phyloP scores from a whole-genome alignment of 768 basidiomycete species.

The Macrolepiota dolichaula region DNA sequence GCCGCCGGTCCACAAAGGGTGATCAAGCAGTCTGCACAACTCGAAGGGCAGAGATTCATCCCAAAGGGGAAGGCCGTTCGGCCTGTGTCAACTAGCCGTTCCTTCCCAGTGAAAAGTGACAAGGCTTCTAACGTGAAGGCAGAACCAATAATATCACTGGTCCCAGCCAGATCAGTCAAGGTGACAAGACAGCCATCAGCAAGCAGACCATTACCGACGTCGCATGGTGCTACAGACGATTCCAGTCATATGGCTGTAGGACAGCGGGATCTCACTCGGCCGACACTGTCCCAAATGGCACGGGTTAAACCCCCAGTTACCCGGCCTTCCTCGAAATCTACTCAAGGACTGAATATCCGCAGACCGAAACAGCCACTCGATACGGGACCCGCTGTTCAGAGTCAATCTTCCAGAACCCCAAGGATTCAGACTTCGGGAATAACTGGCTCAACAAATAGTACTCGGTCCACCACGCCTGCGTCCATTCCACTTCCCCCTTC shows the following conservation, averaged over 20 bases:
- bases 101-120: neutral
- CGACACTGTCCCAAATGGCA: slow-evolving; percentile 26
- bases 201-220: neutral
- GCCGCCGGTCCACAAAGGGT: slow-evolving; percentile 7
- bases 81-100: too few species aligned
- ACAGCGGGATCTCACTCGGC: slow-evolving; percentile 18
- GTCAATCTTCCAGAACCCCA: neutral
- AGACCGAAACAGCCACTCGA: neutral
- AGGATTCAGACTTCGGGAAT: slow-evolving; percentile 8
- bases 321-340: slow-evolving; percentile 10
- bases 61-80: neutral
- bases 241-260: neutral
- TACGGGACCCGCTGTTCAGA: neutral
- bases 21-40: neutral
- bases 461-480: slow-evolving; percentile 25
- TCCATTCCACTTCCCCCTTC: slow-evolving; percentile 35
- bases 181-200: neutral
- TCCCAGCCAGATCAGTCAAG: neutral
- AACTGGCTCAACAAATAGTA: neutral
- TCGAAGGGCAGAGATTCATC: neutral
- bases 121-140: neutral
- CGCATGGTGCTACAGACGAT: neutral
- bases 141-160: neutral
- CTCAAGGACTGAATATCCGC: slow-evolving; percentile 9
- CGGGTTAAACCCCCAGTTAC: slow-evolving; percentile 19